These are phyloP conservation scores for Metarhizium rileyi DNA, from an alignment of 2,329 filamentous ascomycete species.

Conservation along the genomic window DNA sequence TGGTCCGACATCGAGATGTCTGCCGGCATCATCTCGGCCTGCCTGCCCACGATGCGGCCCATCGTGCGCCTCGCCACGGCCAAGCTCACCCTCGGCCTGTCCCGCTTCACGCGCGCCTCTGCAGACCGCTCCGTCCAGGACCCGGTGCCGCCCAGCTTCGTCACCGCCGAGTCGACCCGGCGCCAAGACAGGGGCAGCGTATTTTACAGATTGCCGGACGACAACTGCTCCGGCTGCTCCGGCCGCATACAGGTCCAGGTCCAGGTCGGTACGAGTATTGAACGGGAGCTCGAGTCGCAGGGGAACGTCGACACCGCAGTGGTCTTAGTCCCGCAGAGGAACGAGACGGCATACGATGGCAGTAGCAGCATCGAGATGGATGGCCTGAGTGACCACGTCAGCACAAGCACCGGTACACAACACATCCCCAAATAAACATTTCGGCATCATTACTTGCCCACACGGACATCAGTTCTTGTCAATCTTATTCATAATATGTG, in stretches of 20 bases:
- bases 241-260: constrained; percentile 1
- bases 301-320: background rate
- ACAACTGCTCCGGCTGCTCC: constrained; percentile 5
- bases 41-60: constrained; percentile 41
- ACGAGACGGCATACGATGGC: background rate
- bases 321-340: background rate
- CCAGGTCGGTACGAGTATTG: constrained; percentile 3
- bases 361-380: background rate
- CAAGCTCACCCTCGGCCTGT: constrained; percentile 20
- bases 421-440: no score
- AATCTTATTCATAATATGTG: no score
- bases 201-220: constrained; percentile 27
- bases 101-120: constrained; percentile 9
- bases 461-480: no score
- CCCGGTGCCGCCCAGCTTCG: background rate
- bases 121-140: background rate
- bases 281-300: constrained; percentile 1
- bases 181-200: constrained; percentile 12
- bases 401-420: background rate
- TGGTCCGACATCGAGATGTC: constrained; percentile 30
- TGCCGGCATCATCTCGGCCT: constrained; percentile 42
- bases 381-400: background rate
- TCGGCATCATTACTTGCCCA: no score
- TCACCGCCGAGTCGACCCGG: constrained; percentile 11
- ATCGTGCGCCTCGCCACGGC: constrained; percentile 28